These are phyloP conservation scores for Aspergillus sp. DNA, from an alignment of 2,329 filamentous ascomycete species.

Conservation along the genomic window DNA sequence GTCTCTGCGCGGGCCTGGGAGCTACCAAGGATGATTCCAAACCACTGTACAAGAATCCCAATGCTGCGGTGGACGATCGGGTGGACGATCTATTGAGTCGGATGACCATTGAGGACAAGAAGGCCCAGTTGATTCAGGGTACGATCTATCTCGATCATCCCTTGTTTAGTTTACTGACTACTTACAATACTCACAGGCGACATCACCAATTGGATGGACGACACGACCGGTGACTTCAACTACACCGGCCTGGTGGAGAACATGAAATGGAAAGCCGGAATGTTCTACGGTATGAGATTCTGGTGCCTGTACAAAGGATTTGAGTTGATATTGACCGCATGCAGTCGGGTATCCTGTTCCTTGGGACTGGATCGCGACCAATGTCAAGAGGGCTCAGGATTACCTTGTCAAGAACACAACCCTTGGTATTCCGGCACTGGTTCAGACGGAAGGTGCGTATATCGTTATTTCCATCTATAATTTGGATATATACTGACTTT, in stretches of 20 bases:
- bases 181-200: constrained; percentile 50
- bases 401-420: constrained; percentile 67
- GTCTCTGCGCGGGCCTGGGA: constrained; percentile 21
- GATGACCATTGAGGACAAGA: constrained; percentile 75
- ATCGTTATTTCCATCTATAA: too few species aligned
- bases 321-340: constrained; percentile 1
- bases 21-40: constrained; percentile 17
- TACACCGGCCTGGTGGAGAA: constrained; percentile 65
- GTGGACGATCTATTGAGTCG: constrained; percentile 66
- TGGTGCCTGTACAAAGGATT: not conserved
- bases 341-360: constrained; percentile 64
- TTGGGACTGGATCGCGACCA: constrained; percentile 62
- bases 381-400: constrained; percentile 65
- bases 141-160: not conserved
- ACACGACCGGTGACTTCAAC: constrained; percentile 67
- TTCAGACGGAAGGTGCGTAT: constrained; percentile 64
- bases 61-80: constrained; percentile 61
- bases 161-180: not conserved
- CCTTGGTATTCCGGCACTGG: constrained; percentile 69
- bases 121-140: constrained; percentile 65
- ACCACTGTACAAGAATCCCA: constrained; percentile 61
- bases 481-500: too few species aligned
- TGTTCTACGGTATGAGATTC: constrained; percentile 55
- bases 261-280: constrained; percentile 65
- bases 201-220: constrained; percentile 71